Evolutionary conservation across 78 protist genomes (phyloP), one percentile per base, ranked within the genome.

Genomic region (Dictyostelium firmibasis): DNA sequence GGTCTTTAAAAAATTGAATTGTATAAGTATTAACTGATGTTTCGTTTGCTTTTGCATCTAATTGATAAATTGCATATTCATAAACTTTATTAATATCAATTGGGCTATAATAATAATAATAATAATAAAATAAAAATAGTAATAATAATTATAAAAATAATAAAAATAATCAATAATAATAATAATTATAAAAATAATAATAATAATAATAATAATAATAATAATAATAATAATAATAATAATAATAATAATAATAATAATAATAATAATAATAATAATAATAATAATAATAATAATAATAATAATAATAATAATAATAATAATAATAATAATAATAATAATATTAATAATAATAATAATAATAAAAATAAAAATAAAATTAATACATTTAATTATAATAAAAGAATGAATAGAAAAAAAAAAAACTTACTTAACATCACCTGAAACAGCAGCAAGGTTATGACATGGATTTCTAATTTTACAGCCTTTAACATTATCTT

Each of bases 11-110:
- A 31, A 43, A 89, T 70, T 89, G 94, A 29, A 89, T 20, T 16
- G 94, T 89, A 50, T 89, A 89, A 47, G 94, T 89, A 36, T 89
- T 89, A 4, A 60, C 31, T 25, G 94, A 81, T 18, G 35, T 70
- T 38, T 33, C 20, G 20, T 57, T 81, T 38, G 79, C 31, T n/a
- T 25, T 20, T 11, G 86, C 60, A 29, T 38, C 57, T 25, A 38
- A 38, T 81, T 89, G 94, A 33, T 50, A 89, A 57, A 89, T 81
- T 13, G 87, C 86, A 81, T 79, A 64, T 13, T 62, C 62, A 27
- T 64, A 81, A 47, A 69, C n/a, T 31, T 41, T 76, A 27, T 67
- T 44, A 50, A 81, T 38, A 35, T 89, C 29, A 35, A 89, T 35
- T 23, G 81, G 47, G 47, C 94, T 89, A 78, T 35, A 44, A 44